Percentiles rank a stretch among this genome's conserved stretches.
Evolutionary conservation across 78 protist genomes (phyloP).

Genomic region (Guillardia theta): DNA sequence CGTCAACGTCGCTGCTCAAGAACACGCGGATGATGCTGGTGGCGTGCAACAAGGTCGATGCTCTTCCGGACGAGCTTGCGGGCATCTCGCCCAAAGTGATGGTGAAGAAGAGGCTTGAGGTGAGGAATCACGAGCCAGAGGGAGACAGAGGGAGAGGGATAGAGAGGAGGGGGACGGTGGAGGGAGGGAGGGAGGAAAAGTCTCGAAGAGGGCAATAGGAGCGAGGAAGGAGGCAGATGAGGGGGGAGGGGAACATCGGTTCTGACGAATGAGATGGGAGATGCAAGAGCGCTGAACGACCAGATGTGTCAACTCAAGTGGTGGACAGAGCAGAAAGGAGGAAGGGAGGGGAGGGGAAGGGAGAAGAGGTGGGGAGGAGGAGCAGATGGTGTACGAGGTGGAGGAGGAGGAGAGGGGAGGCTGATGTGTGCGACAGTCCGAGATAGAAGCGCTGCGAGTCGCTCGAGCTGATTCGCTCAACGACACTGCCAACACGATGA

Average conservation of each 20-base stretch:
- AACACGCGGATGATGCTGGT: neutral
- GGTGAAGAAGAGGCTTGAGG: neutral
- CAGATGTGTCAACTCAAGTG: neutral
- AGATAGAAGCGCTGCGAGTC: neutral
- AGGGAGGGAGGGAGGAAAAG: too few relatives aligned
- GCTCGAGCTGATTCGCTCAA: neutral
- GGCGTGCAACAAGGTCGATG: neutral
- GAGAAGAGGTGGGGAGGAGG: neutral
- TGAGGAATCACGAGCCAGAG: neutral
- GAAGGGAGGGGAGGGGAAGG: neutral
- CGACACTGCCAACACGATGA: neutral
- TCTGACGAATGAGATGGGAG: neutral
- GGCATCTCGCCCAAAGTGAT: neutral
- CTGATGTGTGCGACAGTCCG: too few relatives aligned
- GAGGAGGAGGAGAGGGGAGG: too few relatives aligned
- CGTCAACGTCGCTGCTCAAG: neutral
- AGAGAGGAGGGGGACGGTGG: too few relatives aligned
- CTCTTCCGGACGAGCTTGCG: neutral
- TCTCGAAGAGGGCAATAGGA: too few relatives aligned
- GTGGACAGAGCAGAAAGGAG: neutral
- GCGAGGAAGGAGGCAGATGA: too few relatives aligned
- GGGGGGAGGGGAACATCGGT: too few relatives aligned
- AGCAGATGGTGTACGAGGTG: neutral
- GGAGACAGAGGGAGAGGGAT: neutral
- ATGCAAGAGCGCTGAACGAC: neutral